Percentiles rank a stretch among this genome's conserved stretches.
phyloP scores from a whole-genome alignment of 805 yeast genomes.

The Candida morakotiae region DNA sequence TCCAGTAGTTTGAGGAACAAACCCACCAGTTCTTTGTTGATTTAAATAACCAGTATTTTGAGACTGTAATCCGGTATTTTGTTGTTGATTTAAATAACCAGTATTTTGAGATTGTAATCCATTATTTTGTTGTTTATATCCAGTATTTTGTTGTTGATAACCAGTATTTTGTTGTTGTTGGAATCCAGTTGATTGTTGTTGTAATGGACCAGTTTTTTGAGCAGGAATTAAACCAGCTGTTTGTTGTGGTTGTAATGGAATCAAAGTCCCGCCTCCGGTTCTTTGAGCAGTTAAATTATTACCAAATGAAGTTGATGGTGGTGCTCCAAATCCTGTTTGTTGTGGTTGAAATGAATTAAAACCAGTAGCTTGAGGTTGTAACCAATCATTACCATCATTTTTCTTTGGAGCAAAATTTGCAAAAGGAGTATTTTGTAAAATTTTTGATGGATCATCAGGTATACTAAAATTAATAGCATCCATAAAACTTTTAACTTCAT shows the following conservation, averaged over 20 bases:
- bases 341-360: conserved; percentile 36
- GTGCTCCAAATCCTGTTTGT: conserved; percentile 21
- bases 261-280: conserved; percentile 43
- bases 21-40: conserved; percentile 27
- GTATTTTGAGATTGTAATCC: conserved; percentile 16
- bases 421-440: conserved; percentile 44
- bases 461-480: conserved; percentile 81
- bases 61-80: conserved; percentile 20
- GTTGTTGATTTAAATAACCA: conserved; percentile 11
- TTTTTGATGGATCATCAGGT: conserved; percentile 49
- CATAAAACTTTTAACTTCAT: conserved; percentile 85
- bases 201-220: conserved; percentile 35
- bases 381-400: conserved; percentile 21
- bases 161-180: conserved; percentile 14
- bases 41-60: conserved; percentile 15
- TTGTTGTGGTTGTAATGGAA: conserved; percentile 58
- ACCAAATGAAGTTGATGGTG: conserved; percentile 33
- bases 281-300: conserved; percentile 28
- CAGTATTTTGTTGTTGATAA: conserved; percentile 13
- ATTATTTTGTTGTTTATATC: conserved; percentile 34
- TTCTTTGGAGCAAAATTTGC: conserved; percentile 21
- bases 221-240: conserved; percentile 63
- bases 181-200: conserved; percentile 16
- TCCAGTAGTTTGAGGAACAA: conserved; percentile 21
- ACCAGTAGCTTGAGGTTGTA: conserved; percentile 31